Conservation (phyloP, 441 rosid species). For the Croton laevigatus region DNA sequence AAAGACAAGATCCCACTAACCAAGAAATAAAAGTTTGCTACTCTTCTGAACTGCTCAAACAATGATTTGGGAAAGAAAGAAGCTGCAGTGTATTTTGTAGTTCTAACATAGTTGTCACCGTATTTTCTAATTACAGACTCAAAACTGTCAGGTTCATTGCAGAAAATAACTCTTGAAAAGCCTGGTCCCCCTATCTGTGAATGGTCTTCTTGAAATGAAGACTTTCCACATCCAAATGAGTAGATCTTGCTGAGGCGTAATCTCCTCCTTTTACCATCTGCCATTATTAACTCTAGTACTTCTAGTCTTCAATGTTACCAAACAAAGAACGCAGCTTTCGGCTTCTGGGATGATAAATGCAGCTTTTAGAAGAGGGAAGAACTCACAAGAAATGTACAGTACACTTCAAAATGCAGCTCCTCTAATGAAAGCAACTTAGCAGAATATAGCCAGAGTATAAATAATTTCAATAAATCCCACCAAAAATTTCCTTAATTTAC, state of each 20-base stretch:
- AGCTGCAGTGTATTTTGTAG: slow-evolving; percentile 70
- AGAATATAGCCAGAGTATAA: slow-evolving; percentile 4
- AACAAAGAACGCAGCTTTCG: neutral
- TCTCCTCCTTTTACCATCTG: slow-evolving; percentile 46
- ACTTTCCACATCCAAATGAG: slow-evolving; percentile 59
- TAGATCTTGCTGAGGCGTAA: slow-evolving; percentile 58
- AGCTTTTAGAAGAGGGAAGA: neutral
- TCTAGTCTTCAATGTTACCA: neutral
- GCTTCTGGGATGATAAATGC: slow-evolving; percentile 7
- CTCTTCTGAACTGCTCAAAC: slow-evolving; percentile 96
- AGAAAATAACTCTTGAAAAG: slow-evolving; percentile 78
- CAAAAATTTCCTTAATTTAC: too few relatives aligned
- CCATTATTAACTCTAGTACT: slow-evolving; percentile 25
- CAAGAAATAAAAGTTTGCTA: slow-evolving; percentile 86
- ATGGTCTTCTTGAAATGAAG: slow-evolving; percentile 67
- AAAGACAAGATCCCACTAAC: slow-evolving; percentile 69
- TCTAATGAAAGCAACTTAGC: neutral
- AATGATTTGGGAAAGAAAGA: slow-evolving; percentile 85
- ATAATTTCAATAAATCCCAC: slow-evolving; percentile 5
- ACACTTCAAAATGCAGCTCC: slow-evolving; percentile 15
- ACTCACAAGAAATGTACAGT: neutral
- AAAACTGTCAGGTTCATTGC: slow-evolving; percentile 70
- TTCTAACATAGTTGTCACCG: slow-evolving; percentile 58
- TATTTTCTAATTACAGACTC: slow-evolving; percentile 52
- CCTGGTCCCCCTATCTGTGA: slow-evolving; percentile 87